Conservation (phyloP, 1,139 yeast genomes). For the Blastobotrys buckinghamii region DNA sequence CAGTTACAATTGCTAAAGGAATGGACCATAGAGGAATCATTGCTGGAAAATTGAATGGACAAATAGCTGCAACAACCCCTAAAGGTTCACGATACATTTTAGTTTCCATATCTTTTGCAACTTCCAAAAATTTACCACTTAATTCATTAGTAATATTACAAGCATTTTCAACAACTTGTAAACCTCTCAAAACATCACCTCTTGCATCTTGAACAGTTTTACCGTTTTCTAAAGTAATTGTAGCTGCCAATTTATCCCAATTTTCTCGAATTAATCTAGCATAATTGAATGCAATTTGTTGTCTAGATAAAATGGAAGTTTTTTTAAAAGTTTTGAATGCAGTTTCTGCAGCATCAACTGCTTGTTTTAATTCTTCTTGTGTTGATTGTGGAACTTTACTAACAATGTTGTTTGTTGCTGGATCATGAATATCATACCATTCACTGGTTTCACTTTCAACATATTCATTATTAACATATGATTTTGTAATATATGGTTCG, state of each 20-base stretch:
- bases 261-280: conserved; percentile 61
- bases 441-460: conserved; percentile 49
- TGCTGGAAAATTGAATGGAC: conserved; percentile 80
- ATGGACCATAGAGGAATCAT: conserved; percentile 85
- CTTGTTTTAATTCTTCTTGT: conserved; percentile 56
- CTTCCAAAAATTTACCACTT: conserved; percentile 63
- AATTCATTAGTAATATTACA: conserved; percentile 50
- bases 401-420: conserved; percentile 65
- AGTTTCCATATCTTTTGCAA: conserved; percentile 72
- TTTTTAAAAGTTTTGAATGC: conserved; percentile 59
- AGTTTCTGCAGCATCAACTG: conserved; percentile 57
- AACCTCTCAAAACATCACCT: conserved; percentile 75
- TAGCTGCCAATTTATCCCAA: conserved; percentile 65
- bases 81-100: conserved; percentile 61
- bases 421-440: conserved; percentile 73
- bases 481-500: conserved; percentile 49
- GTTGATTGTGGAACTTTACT: conserved; percentile 71
- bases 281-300: conserved; percentile 69
- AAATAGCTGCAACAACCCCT: conserved; percentile 65
- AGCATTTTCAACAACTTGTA: conserved; percentile 73
- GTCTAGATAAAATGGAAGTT: conserved; percentile 60
- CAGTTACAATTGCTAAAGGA: conserved; percentile 70
- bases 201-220: conserved; percentile 72
- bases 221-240: conserved; percentile 76
- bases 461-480: conserved; percentile 54